A percentile compares a stretch with the other conserved stretches of the same genome.
phyloP scores from a whole-genome alignment of 2,329 filamentous ascomycete genomes.

The Ilyonectria destructans region DNA sequence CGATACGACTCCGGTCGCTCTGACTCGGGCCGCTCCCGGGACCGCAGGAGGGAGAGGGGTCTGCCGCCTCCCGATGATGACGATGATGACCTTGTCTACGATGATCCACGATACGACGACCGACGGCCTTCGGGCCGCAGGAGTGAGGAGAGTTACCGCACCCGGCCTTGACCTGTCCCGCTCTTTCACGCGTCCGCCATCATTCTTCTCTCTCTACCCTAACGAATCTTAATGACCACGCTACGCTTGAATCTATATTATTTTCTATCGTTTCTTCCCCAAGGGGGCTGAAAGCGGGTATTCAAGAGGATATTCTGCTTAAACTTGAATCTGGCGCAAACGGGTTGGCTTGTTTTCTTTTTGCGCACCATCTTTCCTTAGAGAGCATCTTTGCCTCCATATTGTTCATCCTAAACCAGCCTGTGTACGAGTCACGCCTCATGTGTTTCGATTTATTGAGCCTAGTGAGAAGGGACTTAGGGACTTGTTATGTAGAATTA shows the following conservation, averaged over 20 bases:
- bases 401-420: not conserved
- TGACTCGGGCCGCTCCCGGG: slow-evolving; percentile 1
- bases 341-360: not conserved
- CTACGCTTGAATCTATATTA: slow-evolving; percentile 12
- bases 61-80: slow-evolving; percentile 43
- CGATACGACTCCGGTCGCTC: slow-evolving; percentile 34
- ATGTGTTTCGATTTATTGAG: not conserved
- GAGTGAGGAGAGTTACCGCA: slow-evolving; percentile 47
- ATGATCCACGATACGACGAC: slow-evolving; percentile 50
- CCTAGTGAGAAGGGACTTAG: not conserved
- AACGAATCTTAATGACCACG: slow-evolving; percentile 35
- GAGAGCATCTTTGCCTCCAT: not conserved
- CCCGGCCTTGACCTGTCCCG: slow-evolving; percentile 37
- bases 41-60: slow-evolving; percentile 39
- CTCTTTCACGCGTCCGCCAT: not conserved
- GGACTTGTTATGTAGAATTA: slow-evolving; percentile 11
- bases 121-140: slow-evolving; percentile 42
- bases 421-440: slow-evolving; percentile 4
- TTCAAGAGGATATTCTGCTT: not conserved
- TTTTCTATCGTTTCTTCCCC: not conserved
- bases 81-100: slow-evolving; percentile 51
- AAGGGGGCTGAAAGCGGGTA: not conserved
- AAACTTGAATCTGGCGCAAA: slow-evolving; percentile 10
- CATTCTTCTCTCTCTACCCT: slow-evolving; percentile 6
- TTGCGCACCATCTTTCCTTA: not conserved